phyloP scores from a whole-genome alignment of 352 stramenopile genomes.

The Phytophthora ohioensis region DNA sequence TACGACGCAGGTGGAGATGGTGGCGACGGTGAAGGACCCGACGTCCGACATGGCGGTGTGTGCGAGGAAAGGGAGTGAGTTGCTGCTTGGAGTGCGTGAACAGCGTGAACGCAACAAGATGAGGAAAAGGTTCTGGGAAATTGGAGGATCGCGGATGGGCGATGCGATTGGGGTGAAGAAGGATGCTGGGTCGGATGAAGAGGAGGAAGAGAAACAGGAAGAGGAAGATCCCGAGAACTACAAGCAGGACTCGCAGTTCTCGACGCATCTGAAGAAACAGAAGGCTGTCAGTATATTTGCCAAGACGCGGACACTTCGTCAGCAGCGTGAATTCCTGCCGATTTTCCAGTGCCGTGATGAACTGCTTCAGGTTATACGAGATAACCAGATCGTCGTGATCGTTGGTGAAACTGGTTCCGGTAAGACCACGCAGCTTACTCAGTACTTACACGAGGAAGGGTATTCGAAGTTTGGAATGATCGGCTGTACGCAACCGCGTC shows the following conservation, averaged over 20 bases:
- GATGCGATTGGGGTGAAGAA: conserved; percentile 94
- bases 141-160: conserved; percentile 97
- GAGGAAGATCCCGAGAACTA: conserved; percentile 88
- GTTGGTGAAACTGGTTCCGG: conserved; percentile 97
- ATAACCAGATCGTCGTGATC: conserved; percentile 99
- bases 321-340: conserved; percentile 97
- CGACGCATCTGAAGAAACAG: conserved; percentile 94
- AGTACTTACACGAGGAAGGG: conserved; percentile 94
- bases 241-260: conserved; percentile 96
- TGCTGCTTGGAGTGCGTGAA: conserved; percentile 81
- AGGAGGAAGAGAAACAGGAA: conserved; percentile 61
- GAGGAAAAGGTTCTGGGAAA: conserved; percentile 99
- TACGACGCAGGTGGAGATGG: conserved; percentile 95
- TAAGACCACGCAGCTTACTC: conserved; percentile 98
- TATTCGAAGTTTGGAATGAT: conserved; percentile 92
- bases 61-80: conserved; percentile 93
- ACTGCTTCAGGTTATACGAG: conserved; percentile 96
- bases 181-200: conserved; percentile 59
- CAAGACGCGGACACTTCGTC: conserved; percentile 94
- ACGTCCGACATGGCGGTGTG: conserved; percentile 97
- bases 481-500: conserved; percentile 98
- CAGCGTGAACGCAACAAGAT: conserved; percentile 92
- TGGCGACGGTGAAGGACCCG: conserved; percentile 96
- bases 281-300: conserved; percentile 95
- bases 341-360: conserved; percentile 97